Base-by-base conservation (phyloP, 139 green algal genomes). In the Helicosporidium sp. region DNA sequence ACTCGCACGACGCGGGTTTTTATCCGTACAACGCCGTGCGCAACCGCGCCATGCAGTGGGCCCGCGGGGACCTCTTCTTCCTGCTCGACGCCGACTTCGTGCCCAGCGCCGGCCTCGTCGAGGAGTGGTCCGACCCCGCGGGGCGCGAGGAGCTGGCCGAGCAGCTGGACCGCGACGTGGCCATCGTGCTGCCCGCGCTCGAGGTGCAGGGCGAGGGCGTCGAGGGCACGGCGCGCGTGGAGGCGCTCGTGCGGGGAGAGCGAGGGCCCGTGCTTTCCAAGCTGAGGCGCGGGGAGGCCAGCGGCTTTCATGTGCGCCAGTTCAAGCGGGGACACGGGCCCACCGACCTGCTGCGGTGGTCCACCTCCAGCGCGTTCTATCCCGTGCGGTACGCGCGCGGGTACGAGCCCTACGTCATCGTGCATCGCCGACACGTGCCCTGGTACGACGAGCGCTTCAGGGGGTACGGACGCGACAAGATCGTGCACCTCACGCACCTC, bases 401-500 rank as follows among this genome's bases (percentile, higher is more conserved):
- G 26, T 70, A 55, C 35, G 58, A 70, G 59, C 62, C 62, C 26
- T 70, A 63, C 33, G 51, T 63, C 25, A 46, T 70, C 20, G 58
- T 59, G 7, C 34, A 46, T 28, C 42, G 52, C n/a, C 26, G 35
- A n/a, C 44, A 52, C 6, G 42, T 61, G 41, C 62, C 62, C 35
- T 68, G 57, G 58, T 70, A 64, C 46, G 62, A 70, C 41, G 62
- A 63, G 51, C 57, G 62, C 12, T 70, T 69, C 58, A 55, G 50
- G 37, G 62, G 62, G 12, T 65, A 66, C 35, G 51, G 52, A 26
- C 39, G 47, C 33, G 54, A 69, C 51, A 69, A 66, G 43, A 56
- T 61, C n/a, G n/a, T n/a, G n/a, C n/a, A n/a, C n/a, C n/a, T n/a
- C n/a, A n/a, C n/a, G n/a, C n/a, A n/a, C 54, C 45, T 69, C 41